Percentiles rank a stretch among this genome's conserved stretches.
These are phyloP conservation scores for Porphyrellus cyaneotinctus DNA, from an alignment of 768 basidiomycete genomes.

Conservation along the genomic window DNA sequence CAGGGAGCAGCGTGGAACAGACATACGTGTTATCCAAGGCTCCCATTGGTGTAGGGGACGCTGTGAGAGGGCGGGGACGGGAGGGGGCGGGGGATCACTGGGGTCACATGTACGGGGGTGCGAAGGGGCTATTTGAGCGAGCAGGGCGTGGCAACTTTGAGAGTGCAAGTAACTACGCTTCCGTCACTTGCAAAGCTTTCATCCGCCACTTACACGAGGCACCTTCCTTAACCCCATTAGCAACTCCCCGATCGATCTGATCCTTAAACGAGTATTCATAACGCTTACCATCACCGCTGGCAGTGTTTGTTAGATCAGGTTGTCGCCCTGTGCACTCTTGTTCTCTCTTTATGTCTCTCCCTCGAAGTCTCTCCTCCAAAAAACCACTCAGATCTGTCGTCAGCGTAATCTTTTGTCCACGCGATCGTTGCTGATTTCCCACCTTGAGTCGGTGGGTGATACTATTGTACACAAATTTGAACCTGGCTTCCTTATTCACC, in stretches of 20 bases:
- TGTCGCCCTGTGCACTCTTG: not conserved
- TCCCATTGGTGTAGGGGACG: constrained; percentile 11
- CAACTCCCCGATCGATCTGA: constrained; percentile 8
- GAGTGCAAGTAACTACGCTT: constrained; percentile 16
- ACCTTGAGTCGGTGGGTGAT: too few relatives aligned
- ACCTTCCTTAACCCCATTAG: constrained; percentile 17
- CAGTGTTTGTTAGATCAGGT: not conserved
- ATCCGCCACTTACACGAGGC: constrained; percentile 19
- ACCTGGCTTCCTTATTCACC: too few relatives aligned
- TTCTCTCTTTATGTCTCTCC: not conserved
- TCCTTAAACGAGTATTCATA: constrained; percentile 16
- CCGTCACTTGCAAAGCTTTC: constrained; percentile 24
- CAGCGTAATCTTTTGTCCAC: not conserved
- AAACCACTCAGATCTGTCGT: not conserved
- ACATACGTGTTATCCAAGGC: constrained; percentile 39
- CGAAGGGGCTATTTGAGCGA: constrained; percentile 17
- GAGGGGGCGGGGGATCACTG: not conserved
- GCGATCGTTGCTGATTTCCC: not conserved
- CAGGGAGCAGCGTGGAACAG: not conserved
- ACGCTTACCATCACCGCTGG: constrained; percentile 9
- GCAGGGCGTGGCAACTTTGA: constrained; percentile 9
- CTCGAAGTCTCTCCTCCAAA: not conserved
- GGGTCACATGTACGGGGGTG: not conserved
- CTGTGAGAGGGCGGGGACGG: not conserved
- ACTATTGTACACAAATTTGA: too few relatives aligned